Evolutionary conservation across 192 early-diverging fungal species (phyloP).

Genomic region (Rhizophlyctis rosea): DNA sequence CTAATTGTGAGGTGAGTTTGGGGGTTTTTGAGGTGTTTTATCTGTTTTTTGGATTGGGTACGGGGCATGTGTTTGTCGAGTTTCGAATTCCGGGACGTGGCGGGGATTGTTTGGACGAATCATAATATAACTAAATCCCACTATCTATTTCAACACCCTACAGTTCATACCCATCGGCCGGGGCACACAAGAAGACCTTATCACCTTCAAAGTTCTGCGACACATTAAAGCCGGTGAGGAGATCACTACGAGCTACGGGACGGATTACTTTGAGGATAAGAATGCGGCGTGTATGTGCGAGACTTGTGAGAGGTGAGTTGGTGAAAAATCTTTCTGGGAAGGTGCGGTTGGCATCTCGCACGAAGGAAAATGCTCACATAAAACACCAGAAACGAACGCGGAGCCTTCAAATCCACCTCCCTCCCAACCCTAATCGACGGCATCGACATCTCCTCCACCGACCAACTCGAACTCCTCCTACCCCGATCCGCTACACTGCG

Average conservation of each 20-base stretch:
- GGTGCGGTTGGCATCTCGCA: slow-evolving; percentile 1
- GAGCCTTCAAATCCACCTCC: slow-evolving; percentile 3
- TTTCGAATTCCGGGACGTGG: too few relatives aligned
- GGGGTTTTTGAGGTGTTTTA: neutral
- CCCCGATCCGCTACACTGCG: too few relatives aligned
- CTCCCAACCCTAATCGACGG: slow-evolving; percentile 6
- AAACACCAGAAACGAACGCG: neutral
- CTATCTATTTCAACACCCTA: too few relatives aligned
- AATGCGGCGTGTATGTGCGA: slow-evolving; percentile 72
- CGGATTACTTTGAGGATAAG: slow-evolving; percentile 62
- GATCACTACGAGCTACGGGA: slow-evolving; percentile 65
- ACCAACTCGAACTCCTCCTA: too few relatives aligned
- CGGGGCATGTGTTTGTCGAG: too few relatives aligned
- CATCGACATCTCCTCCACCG: too few relatives aligned
- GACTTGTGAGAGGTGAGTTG: slow-evolving; percentile 61
- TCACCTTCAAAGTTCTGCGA: slow-evolving; percentile 65
- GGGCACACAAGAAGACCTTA: slow-evolving; percentile 30
- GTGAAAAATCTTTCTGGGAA: neutral
- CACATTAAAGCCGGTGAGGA: slow-evolving; percentile 69
- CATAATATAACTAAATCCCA: too few relatives aligned
- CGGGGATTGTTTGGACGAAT: too few relatives aligned
- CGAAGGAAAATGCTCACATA: neutral
- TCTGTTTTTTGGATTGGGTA: too few relatives aligned
- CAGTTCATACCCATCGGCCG: slow-evolving; percentile 36
- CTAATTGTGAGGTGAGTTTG: slow-evolving; percentile 50